phyloP scores from a whole-genome alignment of 352 stramenopile genomes.

The Phytophthora hibernalis region DNA sequence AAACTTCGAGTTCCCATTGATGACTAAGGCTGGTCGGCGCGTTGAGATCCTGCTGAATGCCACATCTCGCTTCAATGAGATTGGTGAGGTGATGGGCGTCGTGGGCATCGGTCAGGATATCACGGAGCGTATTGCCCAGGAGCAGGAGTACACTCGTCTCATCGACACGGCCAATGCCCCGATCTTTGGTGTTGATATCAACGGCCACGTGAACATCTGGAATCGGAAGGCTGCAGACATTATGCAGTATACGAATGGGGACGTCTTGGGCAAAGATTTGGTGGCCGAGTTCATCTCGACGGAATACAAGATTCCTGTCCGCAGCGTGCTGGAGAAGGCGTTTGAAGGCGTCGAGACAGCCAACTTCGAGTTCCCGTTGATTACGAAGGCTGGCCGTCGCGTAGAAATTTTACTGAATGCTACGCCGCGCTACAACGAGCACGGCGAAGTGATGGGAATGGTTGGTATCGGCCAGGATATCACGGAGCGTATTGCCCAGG shows the following conservation, averaged over 20 bases:
- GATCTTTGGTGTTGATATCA: constrained; percentile 73
- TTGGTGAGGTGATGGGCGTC: constrained; percentile 53
- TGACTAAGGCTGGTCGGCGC: constrained; percentile 39
- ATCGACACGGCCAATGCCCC: constrained; percentile 67
- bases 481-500: constrained; percentile 61
- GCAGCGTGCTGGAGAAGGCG: constrained; percentile 30
- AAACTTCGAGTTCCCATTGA: constrained; percentile 60
- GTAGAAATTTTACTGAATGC: constrained; percentile 35
- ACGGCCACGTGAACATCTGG: constrained; percentile 64
- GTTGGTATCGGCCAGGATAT: constrained; percentile 32
- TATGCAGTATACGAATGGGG: constrained; percentile 50
- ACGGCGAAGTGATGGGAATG: constrained; percentile 26
- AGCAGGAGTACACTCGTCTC: constrained; percentile 62
- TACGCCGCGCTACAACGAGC: constrained; percentile 27
- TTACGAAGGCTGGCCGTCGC: constrained; percentile 26
- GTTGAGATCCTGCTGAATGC: constrained; percentile 61
- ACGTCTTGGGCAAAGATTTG: constrained; percentile 55
- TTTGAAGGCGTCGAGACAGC: constrained; percentile 50
- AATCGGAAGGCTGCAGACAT: constrained; percentile 64
- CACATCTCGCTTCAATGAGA: constrained; percentile 58
- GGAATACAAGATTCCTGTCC: constrained; percentile 45
- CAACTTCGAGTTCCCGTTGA: constrained; percentile 61
- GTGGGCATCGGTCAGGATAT: constrained; percentile 39
- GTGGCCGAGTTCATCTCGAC: constrained; percentile 74
- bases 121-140: constrained; percentile 47